Conservation (phyloP, 768 basidiomycete species). For the Mrakia blollopis region DNA sequence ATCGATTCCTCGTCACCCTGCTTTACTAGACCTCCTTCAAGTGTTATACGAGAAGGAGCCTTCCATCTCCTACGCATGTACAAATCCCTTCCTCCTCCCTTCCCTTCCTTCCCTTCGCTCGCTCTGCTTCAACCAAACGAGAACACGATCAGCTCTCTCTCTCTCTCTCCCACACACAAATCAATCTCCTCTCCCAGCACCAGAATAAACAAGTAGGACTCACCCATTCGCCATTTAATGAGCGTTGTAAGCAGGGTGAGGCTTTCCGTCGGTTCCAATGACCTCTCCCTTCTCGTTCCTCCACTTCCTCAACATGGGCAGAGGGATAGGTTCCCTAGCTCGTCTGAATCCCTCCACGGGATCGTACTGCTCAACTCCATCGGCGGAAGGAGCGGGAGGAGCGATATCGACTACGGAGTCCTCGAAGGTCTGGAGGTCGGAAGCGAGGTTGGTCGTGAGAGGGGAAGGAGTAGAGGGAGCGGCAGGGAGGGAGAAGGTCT, state of each 20-base stretch:
- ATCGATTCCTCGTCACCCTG: background rate
- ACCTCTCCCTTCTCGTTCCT: background rate
- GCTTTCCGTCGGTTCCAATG: background rate
- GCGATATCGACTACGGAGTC: slow-evolving; percentile 59
- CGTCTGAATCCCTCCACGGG: slow-evolving; percentile 60
- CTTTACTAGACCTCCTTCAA: background rate
- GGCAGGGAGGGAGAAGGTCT: slow-evolving; percentile 69
- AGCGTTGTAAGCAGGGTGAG: background rate
- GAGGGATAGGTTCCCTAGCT: background rate
- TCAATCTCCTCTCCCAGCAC: background rate
- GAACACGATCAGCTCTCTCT: background rate
- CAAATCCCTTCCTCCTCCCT: background rate
- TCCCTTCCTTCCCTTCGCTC: background rate
- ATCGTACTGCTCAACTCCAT: slow-evolving; percentile 42
- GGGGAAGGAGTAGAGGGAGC: slow-evolving; percentile 63
- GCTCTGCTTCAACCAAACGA: background rate
- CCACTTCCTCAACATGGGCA: background rate
- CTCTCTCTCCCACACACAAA: too few species aligned
- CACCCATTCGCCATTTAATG: background rate
- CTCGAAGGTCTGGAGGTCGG: slow-evolving; percentile 80
- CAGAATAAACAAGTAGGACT: background rate
- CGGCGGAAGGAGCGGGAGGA: slow-evolving; percentile 43
- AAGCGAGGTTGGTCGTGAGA: slow-evolving; percentile 76
- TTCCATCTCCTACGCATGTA: background rate
- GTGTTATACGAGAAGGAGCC: background rate